These are phyloP conservation scores for Globisporangium heterothallicum DNA, from an alignment of 352 stramenopile genomes.

Conservation along the genomic window DNA sequence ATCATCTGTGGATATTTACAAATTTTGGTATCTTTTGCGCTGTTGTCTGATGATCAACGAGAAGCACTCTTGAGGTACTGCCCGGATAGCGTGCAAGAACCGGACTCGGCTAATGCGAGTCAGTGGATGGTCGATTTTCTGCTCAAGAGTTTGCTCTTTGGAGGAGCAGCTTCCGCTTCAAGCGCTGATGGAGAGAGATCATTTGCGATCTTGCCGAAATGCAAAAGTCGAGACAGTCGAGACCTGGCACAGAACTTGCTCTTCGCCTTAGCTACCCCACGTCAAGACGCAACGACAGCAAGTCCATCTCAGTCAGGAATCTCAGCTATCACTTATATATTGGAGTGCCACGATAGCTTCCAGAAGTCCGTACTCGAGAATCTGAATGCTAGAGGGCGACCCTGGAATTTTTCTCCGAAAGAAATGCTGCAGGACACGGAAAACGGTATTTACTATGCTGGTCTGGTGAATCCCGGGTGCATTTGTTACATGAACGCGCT, in stretches of 20 bases:
- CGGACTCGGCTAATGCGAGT: not conserved
- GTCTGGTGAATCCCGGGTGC: constrained; percentile 96
- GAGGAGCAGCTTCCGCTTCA: not conserved
- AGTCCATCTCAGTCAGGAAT: not conserved
- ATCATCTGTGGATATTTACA: constrained; percentile 5
- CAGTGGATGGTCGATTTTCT: constrained; percentile 14
- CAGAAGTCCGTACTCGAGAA: constrained; percentile 22
- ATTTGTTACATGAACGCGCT: constrained; percentile 99
- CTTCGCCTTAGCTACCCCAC: not conserved
- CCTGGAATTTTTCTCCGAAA: constrained; percentile 51
- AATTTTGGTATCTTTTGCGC: constrained; percentile 6
- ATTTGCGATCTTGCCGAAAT: not conserved
- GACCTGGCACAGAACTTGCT: constrained; percentile 8
- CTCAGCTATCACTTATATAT: not conserved
- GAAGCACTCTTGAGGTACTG: not conserved
- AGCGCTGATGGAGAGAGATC: not conserved
- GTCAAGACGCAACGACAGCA: not conserved
- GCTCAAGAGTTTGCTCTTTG: constrained; percentile 15
- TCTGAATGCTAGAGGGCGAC: constrained; percentile 31
- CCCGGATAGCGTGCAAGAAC: not conserved
- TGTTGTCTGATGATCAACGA: constrained; percentile 6
- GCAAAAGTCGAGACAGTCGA: constrained; percentile 7
- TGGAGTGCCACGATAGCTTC: constrained; percentile 12
- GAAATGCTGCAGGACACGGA: constrained; percentile 34
- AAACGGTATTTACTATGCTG: constrained; percentile 41